Evolutionary conservation across 2,329 filamentous ascomycete genomes (phyloP), one percentile per base, ranked within the genome.

Genomic region (Akanthomyces dipterigenus): DNA sequence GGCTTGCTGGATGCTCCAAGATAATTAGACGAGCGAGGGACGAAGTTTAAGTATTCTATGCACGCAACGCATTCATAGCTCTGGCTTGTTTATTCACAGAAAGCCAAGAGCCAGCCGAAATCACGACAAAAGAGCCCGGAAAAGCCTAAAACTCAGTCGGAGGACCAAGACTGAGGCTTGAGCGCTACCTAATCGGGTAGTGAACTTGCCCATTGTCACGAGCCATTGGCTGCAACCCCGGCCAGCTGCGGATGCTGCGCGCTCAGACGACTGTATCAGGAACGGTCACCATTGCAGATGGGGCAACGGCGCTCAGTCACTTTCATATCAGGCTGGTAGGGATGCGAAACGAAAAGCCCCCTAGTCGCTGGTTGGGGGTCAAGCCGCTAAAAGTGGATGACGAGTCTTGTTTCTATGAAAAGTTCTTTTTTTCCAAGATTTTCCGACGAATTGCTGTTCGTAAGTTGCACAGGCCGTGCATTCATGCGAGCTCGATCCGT

Each of bases 251-350:
- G 45, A 18, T 18, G 45, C 16, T 9, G 34, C 22, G 31, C 55
- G 55, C 55, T 58, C 45, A 49, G 55, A 46, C 45, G 45, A 49
- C 18, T 46, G 55, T 58, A 46, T 58, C 55, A 50, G 55, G 55
- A 55, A 56, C 54, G 42, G 54, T 56, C 42, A 28, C 40, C 5
- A 22, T 48, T 38, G 34, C 14, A 12, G 20, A 34, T 12, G 24
- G 51, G 18, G 28, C 31, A 18, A 16, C 11, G 5, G 53, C 55
- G 55, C 55, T 57, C 55, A 49, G 55, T 46, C 55, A 57, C 43
- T 57, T 20, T 18, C 24, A 7, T 7, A 20, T 18, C n/a, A 40
- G 34, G 34, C 11, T 5, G 11, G 34, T 42, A 50, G 24, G 24
- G 31, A 22, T 42, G 24, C 45, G 55, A 58, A 58, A 58, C 55